Base-by-base conservation (phyloP, 78 protist species). In the Dictyostelium brefeldianum region DNA sequence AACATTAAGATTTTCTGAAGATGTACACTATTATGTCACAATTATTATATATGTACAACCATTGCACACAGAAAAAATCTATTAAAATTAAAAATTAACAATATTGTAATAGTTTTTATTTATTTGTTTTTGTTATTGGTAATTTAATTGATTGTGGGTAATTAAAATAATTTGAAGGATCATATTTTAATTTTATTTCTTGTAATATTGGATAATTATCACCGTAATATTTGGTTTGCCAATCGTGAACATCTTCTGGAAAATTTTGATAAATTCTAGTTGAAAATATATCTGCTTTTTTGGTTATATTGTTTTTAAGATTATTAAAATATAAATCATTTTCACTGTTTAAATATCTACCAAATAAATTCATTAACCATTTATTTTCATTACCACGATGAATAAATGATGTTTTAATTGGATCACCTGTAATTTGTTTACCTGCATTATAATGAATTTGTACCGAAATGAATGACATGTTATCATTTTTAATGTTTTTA, bases 181-280 rank as follows among this genome's bases (percentile, higher is more conserved):
- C 80, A 27, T 75, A 75, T 75, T 75, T 75, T 48, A n/a, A 18
- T 75, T 75, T 75, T 25, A 75, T 75, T 50, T 48, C 48, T 75
- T 75, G 57, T 5, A 75, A 64, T 36, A 12, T 46, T 15, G 57
- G 31, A 75, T 75, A 75, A 27, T 75, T 75, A 2, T 65, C 14
- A n/a, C 57, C 64, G 25, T 75, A 75, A 48, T 75, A 75, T 6
- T 8, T 27, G 3, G n/a, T 9, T 48, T 46, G 56, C 81, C 81
- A 75, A 50, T 75, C 25, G 0, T 9, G 0, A 5, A 0, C 46
- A 14, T 75, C 46, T 50, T 75, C 81, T 1, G 81, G 81, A 75
- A 50, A 75, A 22, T 75, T 75, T 51, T 75, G 81, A 43, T 75
- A 75, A 1, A 71, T 65, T 65, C 12, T 11, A 29, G 27, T 10